Conservation (phyloP, 306 rosid genomes). For the Cicer pinnatifidum region DNA sequence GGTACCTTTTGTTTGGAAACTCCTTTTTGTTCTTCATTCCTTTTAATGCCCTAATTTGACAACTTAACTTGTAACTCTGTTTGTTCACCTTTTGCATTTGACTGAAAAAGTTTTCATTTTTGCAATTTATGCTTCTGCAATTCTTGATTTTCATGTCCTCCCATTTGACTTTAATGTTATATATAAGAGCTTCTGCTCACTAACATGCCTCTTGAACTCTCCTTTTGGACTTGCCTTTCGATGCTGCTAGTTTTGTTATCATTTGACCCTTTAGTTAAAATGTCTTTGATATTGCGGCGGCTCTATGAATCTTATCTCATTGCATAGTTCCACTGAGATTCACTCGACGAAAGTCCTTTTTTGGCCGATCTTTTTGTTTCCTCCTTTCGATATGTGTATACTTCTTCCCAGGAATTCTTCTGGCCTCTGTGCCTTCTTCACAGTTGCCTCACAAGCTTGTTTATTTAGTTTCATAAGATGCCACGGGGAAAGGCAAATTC, state of each 20-base stretch:
- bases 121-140: slow-evolving; percentile 57
- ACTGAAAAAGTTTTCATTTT: slow-evolving; percentile 47
- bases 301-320: slow-evolving; percentile 62
- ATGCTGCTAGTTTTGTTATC: slow-evolving; percentile 58
- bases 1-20: slow-evolving; percentile 67
- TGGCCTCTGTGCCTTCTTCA: slow-evolving; percentile 98
- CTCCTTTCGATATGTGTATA: slow-evolving; percentile 81
- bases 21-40: slow-evolving; percentile 62
- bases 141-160: slow-evolving; percentile 52
- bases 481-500: slow-evolving; percentile 73
- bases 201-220: slow-evolving; percentile 50
- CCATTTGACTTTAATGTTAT: slow-evolving; percentile 56
- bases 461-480: slow-evolving; percentile 81
- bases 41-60: slow-evolving; percentile 59
- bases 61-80: slow-evolving; percentile 44
- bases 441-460: slow-evolving; percentile 91
- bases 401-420: slow-evolving; percentile 96
- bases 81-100: slow-evolving; percentile 57
- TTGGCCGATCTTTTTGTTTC: slow-evolving; percentile 76
- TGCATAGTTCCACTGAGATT: slow-evolving; percentile 62
- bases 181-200: slow-evolving; percentile 58
- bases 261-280: slow-evolving; percentile 52
- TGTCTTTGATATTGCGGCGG: slow-evolving; percentile 54
- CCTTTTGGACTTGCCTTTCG: slow-evolving; percentile 55
- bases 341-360: slow-evolving; percentile 65